Conservation (phyloP, 768 basidiomycete genomes). For the Auricularia sp. region DNA sequence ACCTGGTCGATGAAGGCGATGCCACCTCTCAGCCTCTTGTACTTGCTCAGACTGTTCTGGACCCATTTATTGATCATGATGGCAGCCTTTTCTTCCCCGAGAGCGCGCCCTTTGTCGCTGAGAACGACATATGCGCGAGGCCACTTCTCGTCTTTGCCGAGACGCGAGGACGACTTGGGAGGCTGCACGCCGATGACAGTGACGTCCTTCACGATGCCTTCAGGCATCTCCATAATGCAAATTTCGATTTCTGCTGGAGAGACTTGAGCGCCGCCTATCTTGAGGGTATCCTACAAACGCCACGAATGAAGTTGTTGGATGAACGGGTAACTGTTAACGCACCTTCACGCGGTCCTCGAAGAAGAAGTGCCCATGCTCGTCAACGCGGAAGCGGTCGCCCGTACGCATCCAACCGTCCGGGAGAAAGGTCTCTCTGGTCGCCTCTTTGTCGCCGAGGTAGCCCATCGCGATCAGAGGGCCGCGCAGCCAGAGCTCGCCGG, state of each 20-base stretch:
- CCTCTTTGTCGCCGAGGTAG: constrained; percentile 63
- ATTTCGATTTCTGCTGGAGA: constrained; percentile 73
- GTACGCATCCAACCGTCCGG: constrained; percentile 62
- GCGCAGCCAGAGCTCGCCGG: constrained; percentile 55
- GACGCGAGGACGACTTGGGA: constrained; percentile 43
- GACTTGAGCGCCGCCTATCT: constrained; percentile 71
- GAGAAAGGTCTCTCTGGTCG: constrained; percentile 55
- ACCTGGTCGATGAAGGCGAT: constrained; percentile 56
- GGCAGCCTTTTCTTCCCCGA: constrained; percentile 31
- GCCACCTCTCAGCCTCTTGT: constrained; percentile 70
- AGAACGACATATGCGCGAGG: constrained; percentile 75
- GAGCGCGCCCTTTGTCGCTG: constrained; percentile 39
- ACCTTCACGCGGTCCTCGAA: constrained; percentile 74
- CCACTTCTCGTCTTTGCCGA: constrained; percentile 49
- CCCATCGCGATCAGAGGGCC: constrained; percentile 50
- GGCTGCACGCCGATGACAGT: constrained; percentile 59
- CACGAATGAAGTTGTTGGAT: not conserved
- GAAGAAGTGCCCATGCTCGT: constrained; percentile 53
- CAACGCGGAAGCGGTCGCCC: constrained; percentile 58
- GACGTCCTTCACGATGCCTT: constrained; percentile 50
- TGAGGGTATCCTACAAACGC: constrained; percentile 53
- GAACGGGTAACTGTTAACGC: not conserved
- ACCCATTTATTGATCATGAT: constrained; percentile 51
- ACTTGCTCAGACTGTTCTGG: constrained; percentile 52
- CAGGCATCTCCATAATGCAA: constrained; percentile 50